Base-by-base conservation (phyloP, 805 yeast species). In the Ogataea nitratoaversa region DNA sequence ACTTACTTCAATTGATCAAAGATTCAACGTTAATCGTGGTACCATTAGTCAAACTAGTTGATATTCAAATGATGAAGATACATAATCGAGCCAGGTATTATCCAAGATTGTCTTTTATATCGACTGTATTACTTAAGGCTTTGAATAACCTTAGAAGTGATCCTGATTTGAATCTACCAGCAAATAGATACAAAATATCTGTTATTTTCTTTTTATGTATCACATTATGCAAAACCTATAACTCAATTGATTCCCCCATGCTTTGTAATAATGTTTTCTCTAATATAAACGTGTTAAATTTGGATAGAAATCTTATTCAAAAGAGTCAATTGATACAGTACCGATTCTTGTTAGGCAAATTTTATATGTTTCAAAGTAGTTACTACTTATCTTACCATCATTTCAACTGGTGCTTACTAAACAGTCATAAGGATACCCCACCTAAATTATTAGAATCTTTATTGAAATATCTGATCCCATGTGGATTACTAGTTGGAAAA, bases 221-320 rank as follows among this genome's bases (percentile, higher is more conserved):
- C 22, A 63, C 67, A 30, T 53, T 79, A 32, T 78, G 82, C 54
- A 64, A 61, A 45, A 60, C 74, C 0, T 79, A 79, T 54, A 75
- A 76, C 53, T 62, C 57, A 30, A 69, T 79, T 18, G 72, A 67
- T 23, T 76, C 73, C 23, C 82, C 84, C 5, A 63, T 78, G 48
- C 59, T 78, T 14, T 79, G 85, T 57, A 70, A 78, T 27, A 78
- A 79, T 49, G 77, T 79, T 30, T 78, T 78, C 51, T 70, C 81
- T 25, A 79, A 79, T 54, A 72, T 79, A 65, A 76, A 72, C 48
- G 74, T 69, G 35, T 66, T 79, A 16, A 62, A 65, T 19, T 59
- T 79, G 30, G 66, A 64, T 30, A 68, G 69, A 38, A 47, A 47
- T 3, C 56, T 63, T n/a, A 76, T 70, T 30, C 54, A 68, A 3